These are phyloP conservation scores for Aspergillus heteromorphus DNA, from an alignment of 495 filamentous ascomycete species.

Conservation along the genomic window DNA sequence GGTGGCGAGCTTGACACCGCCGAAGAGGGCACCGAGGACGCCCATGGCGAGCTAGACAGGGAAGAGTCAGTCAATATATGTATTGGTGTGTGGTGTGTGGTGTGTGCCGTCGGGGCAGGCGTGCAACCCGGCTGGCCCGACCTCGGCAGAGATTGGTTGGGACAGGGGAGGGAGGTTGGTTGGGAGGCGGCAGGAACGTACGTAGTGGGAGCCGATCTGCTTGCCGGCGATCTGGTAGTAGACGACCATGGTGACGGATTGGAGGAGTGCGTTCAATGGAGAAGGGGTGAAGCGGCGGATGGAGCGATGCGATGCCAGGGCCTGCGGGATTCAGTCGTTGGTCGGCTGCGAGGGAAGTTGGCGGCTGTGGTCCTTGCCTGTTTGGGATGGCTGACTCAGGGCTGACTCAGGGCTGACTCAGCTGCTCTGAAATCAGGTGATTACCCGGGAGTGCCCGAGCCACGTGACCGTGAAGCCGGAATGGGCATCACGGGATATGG, in stretches of 20 bases:
- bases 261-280: constrained; percentile 26
- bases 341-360: constrained; percentile 18
- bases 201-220: constrained; percentile 88
- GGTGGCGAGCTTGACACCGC: constrained; percentile 46
- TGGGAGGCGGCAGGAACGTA: constrained; percentile 48
- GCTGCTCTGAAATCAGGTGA: constrained; percentile 21
- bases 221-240: constrained; percentile 82
- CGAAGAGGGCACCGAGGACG: constrained; percentile 64
- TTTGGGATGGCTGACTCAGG: constrained; percentile 12
- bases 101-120: no score
- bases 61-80: neutral
- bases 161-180: constrained; percentile 4
- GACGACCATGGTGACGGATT: constrained; percentile 69
- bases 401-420: constrained; percentile 6
- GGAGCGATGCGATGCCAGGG: constrained; percentile 17
- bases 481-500: constrained; percentile 11
- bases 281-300: constrained; percentile 11
- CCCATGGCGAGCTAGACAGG: constrained; percentile 73
- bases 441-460: constrained; percentile 19
- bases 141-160: neutral
- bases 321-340: constrained; percentile 12
- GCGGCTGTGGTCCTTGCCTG: constrained; percentile 20
- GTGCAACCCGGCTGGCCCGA: neutral
- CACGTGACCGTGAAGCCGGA: constrained; percentile 11
- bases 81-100: no score